Base-by-base conservation (phyloP, 1,284 basidiomycete species). In the Xerocomus cyaneibrunnescens region DNA sequence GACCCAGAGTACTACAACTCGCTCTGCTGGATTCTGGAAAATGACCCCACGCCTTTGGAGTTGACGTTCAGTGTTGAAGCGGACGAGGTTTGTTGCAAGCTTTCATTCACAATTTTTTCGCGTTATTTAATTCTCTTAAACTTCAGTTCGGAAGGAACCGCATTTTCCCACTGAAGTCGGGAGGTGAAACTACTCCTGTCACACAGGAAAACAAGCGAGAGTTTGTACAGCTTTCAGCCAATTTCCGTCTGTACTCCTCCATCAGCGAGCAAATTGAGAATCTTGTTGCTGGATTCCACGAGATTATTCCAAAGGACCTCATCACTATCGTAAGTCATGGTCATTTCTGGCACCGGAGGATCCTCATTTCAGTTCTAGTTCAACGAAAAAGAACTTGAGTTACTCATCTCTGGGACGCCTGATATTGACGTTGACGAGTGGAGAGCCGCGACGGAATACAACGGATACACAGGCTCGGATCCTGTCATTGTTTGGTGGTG, bases 401-500 rank as follows among this genome's bases (percentile, higher is more conserved):
- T 98, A n/a, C 80, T 98, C 41, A 98, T 98, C 60, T 98, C 95
- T 1, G 96, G 95, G 25, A 90, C 98, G 21, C 95, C 96, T n/a
- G 95, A 97, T 62, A 94, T 99, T 57, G 95, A 99, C 61, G 94
- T 98, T 4, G 96, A 99, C 68, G 96, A 98, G 71, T 97, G 96
- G 89, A 88, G 94, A 59, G 92, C 94, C 41, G 92, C 95, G 22
- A 96, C 93, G 2, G 93, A 94, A 68, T 89, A 94, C 74, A 91
- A 89, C 59, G 92, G 92, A 40, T 92, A 92, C 68, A 81, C 78
- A 9, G 83, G 87, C 61, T 89, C 87, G 5, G 96, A 99, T 71
- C 91, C 95, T 3, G 93, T 96, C 64, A 92, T 99, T 54, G 87
- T 93, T 30, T 99, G 96, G 95, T 98, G 94, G 89, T 99, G 97